Conservation (phyloP, 148 eudicot genomes). For the Camellia sinensis region DNA sequence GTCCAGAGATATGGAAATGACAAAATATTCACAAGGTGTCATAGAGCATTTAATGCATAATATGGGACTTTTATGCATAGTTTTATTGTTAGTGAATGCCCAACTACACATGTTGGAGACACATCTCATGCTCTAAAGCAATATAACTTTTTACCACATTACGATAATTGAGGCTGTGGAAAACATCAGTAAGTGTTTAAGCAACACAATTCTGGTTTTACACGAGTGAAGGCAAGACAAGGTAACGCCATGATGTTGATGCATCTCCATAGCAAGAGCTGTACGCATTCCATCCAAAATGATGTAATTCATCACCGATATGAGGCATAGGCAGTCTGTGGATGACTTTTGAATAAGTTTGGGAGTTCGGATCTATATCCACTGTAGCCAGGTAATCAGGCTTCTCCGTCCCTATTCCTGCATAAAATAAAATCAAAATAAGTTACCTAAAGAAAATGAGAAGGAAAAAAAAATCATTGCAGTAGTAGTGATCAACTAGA, state of each 20-base stretch:
- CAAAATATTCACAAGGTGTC: too few species aligned
- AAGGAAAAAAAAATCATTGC: too few species aligned
- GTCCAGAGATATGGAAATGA: too few species aligned
- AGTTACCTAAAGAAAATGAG: background rate
- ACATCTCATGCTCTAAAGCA: too few species aligned
- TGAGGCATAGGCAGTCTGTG: slow-evolving; percentile 84
- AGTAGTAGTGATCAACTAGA: too few species aligned
- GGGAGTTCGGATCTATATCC: slow-evolving; percentile 82
- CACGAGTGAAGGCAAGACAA: slow-evolving; percentile 86
- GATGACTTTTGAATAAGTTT: slow-evolving; percentile 72
- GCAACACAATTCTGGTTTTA: slow-evolving; percentile 25
- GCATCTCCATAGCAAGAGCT: slow-evolving; percentile 95
- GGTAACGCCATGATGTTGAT: slow-evolving; percentile 70
- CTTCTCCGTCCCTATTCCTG: slow-evolving; percentile 86
- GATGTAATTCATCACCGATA: slow-evolving; percentile 87
- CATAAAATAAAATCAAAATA: background rate
- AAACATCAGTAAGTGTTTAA: background rate
- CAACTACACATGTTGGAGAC: too few species aligned
- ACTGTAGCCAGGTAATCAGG: slow-evolving; percentile 91
- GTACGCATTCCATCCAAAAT: slow-evolving; percentile 99
- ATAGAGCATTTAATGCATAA: too few species aligned
- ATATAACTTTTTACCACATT: too few species aligned
- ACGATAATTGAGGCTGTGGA: too few species aligned
- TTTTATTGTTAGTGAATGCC: background rate
- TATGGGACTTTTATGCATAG: too few species aligned